Base-by-base conservation (phyloP, 805 yeast species). In the Kazachstania kunashirensis region DNA sequence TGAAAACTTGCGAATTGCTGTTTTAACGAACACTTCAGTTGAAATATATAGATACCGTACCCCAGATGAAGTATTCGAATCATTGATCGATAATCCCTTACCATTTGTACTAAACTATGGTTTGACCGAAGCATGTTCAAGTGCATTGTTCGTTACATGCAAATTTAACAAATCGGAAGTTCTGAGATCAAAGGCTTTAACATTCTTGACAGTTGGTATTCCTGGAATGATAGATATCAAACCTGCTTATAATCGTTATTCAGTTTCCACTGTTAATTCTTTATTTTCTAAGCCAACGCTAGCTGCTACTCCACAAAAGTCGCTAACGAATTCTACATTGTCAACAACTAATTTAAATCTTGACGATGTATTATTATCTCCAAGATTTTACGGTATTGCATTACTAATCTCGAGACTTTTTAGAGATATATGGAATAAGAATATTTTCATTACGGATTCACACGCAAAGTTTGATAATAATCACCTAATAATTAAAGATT, bases 321-420 rank as follows among this genome's bases (percentile, higher is more conserved):
- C 47, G 1, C 20, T 38, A 11, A 24, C 38, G 10, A 29, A 46
- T n/a, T 24, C 42, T 12, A 16, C 46, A 1, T 29, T 14, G n/a
- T 14, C 29, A 6, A 15, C 47, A 7, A 39, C 45, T 7, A 39
- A 44, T 15, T 57, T 51, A 27, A 53, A 72, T 25, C 68, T 79
- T 34, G 83, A 79, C 44, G 79, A 78, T 55, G 95, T 89, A n/a
- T 75, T 83, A 21, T 69, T 92, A 42, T 84, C 95, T 60, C 94
- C 95, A 48, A 68, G 96, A 47, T 86, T 88, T 50, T 88, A 84
- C 55, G 97, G 96, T 32, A 73, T 84, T 13, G 79, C 89, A 11
- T 68, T 85, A 18, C 71, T 86, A 40, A 66, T 86, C 23, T 71
- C 95, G 1, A 72, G 97, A 47, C 59, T 88, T 13, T 75, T 89